Evolutionary conservation across 441 rosid genomes (phyloP).

Genomic region (Populus trichocarpa): DNA sequence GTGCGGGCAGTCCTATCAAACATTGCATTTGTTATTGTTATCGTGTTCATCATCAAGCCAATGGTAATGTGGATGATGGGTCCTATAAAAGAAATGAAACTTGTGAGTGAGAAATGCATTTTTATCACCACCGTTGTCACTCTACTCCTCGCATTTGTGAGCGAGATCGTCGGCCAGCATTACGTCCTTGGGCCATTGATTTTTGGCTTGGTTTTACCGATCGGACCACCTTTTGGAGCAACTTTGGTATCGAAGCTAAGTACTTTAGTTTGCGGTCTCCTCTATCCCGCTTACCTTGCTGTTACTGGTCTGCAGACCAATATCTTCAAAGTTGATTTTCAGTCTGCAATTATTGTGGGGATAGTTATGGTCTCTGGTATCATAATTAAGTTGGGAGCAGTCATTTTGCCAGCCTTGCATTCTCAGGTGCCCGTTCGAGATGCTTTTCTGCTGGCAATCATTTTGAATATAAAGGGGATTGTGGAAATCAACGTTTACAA

Average conservation of each 20-base stretch:
- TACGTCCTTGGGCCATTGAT: slow-evolving; percentile 28
- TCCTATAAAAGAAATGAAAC: slow-evolving; percentile 14
- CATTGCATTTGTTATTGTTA: background rate
- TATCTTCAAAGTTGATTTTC: slow-evolving; percentile 4
- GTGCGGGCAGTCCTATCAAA: background rate
- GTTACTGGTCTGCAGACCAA: slow-evolving; percentile 29
- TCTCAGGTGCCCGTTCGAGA: slow-evolving; percentile 17
- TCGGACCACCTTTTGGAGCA: slow-evolving; percentile 41
- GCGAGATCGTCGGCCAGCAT: slow-evolving; percentile 42
- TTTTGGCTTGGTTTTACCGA: slow-evolving; percentile 35
- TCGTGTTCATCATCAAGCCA: slow-evolving; percentile 22
- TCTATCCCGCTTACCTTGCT: slow-evolving; percentile 35
- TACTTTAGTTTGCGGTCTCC: slow-evolving; percentile 17
- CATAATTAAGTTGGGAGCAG: slow-evolving; percentile 18
- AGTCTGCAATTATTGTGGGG: slow-evolving; percentile 5
- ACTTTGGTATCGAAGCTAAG: slow-evolving; percentile 28
- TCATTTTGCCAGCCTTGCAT: slow-evolving; percentile 20
- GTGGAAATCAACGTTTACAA: slow-evolving; percentile 24
- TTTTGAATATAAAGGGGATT: slow-evolving; percentile 39
- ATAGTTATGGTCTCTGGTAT: slow-evolving; percentile 1
- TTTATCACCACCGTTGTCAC: slow-evolving; percentile 9
- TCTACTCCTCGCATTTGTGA: slow-evolving; percentile 16
- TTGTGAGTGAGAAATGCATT: slow-evolving; percentile 19
- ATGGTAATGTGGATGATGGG: slow-evolving; percentile 5
- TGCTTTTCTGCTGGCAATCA: slow-evolving; percentile 31